A percentile compares a stretch with the other conserved stretches of the same genome.
These are phyloP conservation scores for Alectoria sarmentosa DNA, from an alignment of 495 filamentous ascomycete species.

Conservation along the genomic window DNA sequence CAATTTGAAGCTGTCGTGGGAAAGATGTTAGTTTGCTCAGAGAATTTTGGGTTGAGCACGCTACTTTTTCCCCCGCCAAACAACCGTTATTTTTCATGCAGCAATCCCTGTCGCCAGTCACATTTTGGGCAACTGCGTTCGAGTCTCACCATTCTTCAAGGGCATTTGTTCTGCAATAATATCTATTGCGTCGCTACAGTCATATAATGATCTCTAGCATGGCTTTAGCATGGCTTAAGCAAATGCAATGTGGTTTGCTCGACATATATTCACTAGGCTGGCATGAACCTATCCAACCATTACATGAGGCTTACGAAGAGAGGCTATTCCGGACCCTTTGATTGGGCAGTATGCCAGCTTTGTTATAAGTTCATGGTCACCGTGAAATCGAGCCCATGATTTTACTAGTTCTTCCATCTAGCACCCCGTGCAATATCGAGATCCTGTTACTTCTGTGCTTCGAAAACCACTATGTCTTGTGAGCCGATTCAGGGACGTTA, in stretches of 20 bases:
- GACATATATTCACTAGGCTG: not conserved
- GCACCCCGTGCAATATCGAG: not conserved
- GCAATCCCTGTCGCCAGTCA: conserved; percentile 9
- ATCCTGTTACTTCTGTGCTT: conserved; percentile 41
- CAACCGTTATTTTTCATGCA: conserved; percentile 7
- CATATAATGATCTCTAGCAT: not conserved
- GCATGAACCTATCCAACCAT: not conserved
- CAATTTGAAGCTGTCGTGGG: not conserved
- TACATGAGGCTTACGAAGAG: not conserved
- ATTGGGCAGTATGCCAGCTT: not conserved
- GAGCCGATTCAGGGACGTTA: not conserved
- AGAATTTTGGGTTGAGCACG: not conserved
- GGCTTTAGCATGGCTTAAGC: not conserved
- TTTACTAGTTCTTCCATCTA: not conserved
- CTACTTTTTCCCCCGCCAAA: conserved; percentile 8
- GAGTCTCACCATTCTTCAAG: conserved; percentile 5
- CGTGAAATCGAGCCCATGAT: not conserved
- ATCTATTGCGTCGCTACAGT: conserved; percentile 9
- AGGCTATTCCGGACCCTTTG: not conserved
- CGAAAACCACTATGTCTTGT: conserved; percentile 43
- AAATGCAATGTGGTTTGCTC: not conserved
- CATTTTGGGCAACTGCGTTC: conserved; percentile 11
- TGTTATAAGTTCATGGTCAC: not conserved
- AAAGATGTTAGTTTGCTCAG: not conserved
- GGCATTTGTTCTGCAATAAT: conserved; percentile 16